Evolutionary conservation across 306 rosid species (phyloP), one percentile per base, ranked within the genome.

Genomic region (Cucurbita moschata): DNA sequence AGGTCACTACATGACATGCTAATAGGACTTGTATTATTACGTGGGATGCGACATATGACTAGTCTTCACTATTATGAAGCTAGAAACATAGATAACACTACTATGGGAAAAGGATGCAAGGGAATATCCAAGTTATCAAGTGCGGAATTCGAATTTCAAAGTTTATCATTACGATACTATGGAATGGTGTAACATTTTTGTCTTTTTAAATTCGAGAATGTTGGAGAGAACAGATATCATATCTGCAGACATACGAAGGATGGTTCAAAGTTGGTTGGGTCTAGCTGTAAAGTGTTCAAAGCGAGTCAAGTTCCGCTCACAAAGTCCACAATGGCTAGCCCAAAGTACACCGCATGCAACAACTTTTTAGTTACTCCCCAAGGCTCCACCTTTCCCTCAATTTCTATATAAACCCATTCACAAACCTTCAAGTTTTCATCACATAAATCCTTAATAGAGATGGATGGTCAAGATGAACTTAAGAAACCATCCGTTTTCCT

Each of bases 281-380:
- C 68, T 71, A 79, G 76, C 83, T 79, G 79, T 79, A 79, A 79
- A 79, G 83, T 16, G 13, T 23, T 69, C 46, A 62, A 70, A 59
- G 51, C 68, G 13, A 79, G 79, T 71, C 83, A 60, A 23, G 47
- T 15, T 54, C 12, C 21, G 38, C 10, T 21, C 72, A 67, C 10
- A 67, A 67, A 67, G 81, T 78, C 81, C 56, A 78, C 73, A 73
- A 73, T 66, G 74, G 81, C 59, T 62, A 30, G 65, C n/a, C 72
- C 60, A 50, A 47, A 50, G 54, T 50, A 50, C 54, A 50, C 47
- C 60, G 7, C 75, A 64, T 42, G 51, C 44, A 52, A 5, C 9
- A 15, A 19, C n/a, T 58, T 10, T 58, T 30, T 13, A 7, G 54
- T 50, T n/a, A 50, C 54, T 50, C 51, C 54, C 37, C 37, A 43